These are phyloP conservation scores for Rhizoclosmatium sp. DNA, from an alignment of 192 early-diverging fungal species.

Conservation along the genomic window DNA sequence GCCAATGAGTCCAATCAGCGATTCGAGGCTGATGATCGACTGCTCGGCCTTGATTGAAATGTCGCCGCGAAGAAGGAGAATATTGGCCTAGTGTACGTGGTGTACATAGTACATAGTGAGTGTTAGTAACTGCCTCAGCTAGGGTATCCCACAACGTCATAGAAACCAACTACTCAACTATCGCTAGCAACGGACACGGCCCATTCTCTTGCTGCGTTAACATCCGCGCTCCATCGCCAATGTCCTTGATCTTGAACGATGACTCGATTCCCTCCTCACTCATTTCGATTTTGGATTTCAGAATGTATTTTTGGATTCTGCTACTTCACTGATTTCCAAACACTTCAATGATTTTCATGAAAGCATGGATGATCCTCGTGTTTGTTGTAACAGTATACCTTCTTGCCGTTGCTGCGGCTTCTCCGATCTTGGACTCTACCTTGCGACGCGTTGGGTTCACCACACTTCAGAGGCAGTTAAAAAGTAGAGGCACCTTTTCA, in stretches of 20 bases:
- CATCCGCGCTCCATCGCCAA: slow-evolving; percentile 61
- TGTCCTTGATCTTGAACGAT: background rate
- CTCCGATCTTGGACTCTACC: too few relatives aligned
- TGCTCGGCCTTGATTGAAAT: slow-evolving; percentile 65
- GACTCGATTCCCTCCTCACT: too few relatives aligned
- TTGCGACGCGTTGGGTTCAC: too few relatives aligned
- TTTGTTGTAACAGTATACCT: too few relatives aligned
- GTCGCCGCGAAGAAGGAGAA: slow-evolving; percentile 75
- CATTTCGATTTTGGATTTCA: too few relatives aligned
- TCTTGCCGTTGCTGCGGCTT: too few relatives aligned
- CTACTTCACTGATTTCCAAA: too few relatives aligned
- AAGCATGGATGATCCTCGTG: too few relatives aligned
- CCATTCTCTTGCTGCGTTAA: slow-evolving; percentile 94
- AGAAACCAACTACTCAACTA: slow-evolving; percentile 48
- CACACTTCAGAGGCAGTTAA: too few relatives aligned
- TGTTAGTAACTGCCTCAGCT: background rate
- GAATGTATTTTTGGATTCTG: too few relatives aligned
- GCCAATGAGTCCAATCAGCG: slow-evolving; percentile 75
- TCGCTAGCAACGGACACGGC: slow-evolving; percentile 87
- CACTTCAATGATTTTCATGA: too few relatives aligned
- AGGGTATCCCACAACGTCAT: background rate
- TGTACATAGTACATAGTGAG: background rate
- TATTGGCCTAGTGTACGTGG: slow-evolving; percentile 66
- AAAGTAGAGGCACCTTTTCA: too few relatives aligned
- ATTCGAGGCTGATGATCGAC: slow-evolving; percentile 67